Evolutionary conservation across 1,284 basidiomycete genomes (phyloP).

Genomic region (Pholiota adiposa): DNA sequence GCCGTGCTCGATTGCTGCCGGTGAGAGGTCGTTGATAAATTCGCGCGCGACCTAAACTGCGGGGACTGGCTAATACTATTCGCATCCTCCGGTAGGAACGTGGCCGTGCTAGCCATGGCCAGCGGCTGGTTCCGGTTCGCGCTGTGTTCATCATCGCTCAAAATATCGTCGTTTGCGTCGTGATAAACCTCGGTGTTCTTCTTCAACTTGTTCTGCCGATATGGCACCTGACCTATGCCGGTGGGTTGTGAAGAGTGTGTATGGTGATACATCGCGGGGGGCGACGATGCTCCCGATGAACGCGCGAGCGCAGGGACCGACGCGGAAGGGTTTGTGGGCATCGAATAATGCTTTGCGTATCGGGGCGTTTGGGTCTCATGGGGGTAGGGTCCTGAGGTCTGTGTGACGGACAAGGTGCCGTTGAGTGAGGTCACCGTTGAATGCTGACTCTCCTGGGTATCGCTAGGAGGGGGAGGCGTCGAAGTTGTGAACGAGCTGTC

Average conservation of each 20-base stretch:
- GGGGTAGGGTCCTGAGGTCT: constrained; percentile 2
- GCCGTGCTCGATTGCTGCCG: constrained; percentile 2
- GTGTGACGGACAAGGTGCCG: not conserved
- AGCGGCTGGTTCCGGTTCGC: not conserved
- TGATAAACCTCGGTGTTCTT: constrained; percentile 6
- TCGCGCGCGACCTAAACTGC: not conserved
- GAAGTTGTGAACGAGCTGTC: constrained; percentile 11
- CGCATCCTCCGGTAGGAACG: constrained; percentile 12
- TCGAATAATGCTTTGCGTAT: constrained; percentile 5
- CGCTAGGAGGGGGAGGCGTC: constrained; percentile 5
- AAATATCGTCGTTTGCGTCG: constrained; percentile 7
- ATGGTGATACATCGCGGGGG: constrained; percentile 11
- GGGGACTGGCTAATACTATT: not conserved
- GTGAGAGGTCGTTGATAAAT: constrained; percentile 2
- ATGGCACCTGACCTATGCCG: constrained; percentile 12
- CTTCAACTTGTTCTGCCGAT: constrained; percentile 5
- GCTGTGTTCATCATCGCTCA: constrained; percentile 4
- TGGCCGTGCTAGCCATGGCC: constrained; percentile 12
- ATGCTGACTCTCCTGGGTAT: not conserved
- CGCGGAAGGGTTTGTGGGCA: constrained; percentile 9
- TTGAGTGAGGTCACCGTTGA: not conserved
- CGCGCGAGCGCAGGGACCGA: not conserved
- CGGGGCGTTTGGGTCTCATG: not conserved
- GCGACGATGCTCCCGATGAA: constrained; percentile 1
- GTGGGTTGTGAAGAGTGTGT: constrained; percentile 14